Evolutionary conservation across 805 yeast species (phyloP).

Genomic region (Cyberlindnera subsufficiens): DNA sequence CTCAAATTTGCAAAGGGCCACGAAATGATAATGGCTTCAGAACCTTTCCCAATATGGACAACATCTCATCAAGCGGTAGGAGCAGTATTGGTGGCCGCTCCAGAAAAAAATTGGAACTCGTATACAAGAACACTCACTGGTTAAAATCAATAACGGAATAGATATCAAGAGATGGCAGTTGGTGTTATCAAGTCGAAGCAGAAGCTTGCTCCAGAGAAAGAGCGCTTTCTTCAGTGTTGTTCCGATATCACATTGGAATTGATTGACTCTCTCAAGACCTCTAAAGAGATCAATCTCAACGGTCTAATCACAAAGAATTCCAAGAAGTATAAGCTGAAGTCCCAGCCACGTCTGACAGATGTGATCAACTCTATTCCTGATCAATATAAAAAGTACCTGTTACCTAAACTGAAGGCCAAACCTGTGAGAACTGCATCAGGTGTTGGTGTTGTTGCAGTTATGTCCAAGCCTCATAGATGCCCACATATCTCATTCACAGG

Average conservation of each 20-base stretch:
- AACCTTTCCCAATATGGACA: neutral
- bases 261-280: slow-evolving; percentile 66
- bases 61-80: neutral
- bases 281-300: slow-evolving; percentile 81
- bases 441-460: slow-evolving; percentile 97
- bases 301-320: slow-evolving; percentile 82
- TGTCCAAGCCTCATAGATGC: slow-evolving; percentile 99
- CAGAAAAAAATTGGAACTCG: too few relatives aligned
- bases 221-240: slow-evolving; percentile 87
- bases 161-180: slow-evolving; percentile 19
- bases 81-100: neutral
- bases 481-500: slow-evolving; percentile 99
- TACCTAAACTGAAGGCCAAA: slow-evolving; percentile 95
- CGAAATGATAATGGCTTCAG: neutral
- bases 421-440: slow-evolving; percentile 99
- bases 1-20: too few relatives aligned
- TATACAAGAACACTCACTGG: too few relatives aligned
- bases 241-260: slow-evolving; percentile 86
- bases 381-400: slow-evolving; percentile 82
- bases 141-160: neutral
- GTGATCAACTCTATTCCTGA: slow-evolving; percentile 94
- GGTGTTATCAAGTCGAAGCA: slow-evolving; percentile 39
- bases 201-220: slow-evolving; percentile 84
- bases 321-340: slow-evolving; percentile 83
- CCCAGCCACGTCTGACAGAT: slow-evolving; percentile 92